phyloP scores from a whole-genome alignment of 140 eudicot genomes.

The Ambrosia hybrid region DNA sequence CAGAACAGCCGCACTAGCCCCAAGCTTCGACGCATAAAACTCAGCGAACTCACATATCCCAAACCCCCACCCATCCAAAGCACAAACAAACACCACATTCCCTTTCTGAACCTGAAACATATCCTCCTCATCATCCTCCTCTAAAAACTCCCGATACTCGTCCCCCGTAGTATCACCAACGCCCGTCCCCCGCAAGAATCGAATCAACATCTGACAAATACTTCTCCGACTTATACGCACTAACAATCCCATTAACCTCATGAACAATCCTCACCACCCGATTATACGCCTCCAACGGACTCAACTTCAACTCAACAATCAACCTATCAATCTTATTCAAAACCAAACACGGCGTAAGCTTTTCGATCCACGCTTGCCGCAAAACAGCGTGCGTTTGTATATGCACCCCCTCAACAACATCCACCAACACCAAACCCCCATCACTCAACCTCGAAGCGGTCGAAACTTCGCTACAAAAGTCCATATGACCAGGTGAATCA shows the following conservation, averaged over 20 bases:
- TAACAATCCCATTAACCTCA: conserved; percentile 84
- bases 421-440: conserved; percentile 89
- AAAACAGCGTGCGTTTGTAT: conserved; percentile 96
- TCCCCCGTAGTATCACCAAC: conserved; percentile 46
- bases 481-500: conserved; percentile 99
- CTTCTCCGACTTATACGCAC: conserved; percentile 78
- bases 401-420: conserved; percentile 96
- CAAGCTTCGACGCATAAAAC: conserved; percentile 71
- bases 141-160: conserved; percentile 52
- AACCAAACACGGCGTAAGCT: conserved; percentile 80
- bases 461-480: conserved; percentile 91
- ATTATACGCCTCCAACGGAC: conserved; percentile 86
- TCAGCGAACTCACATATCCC: conserved; percentile 69
- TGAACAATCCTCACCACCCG: conserved; percentile 75
- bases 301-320: conserved; percentile 72
- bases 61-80: conserved; percentile 98
- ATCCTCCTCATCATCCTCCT: conserved; percentile 81
- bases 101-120: conserved; percentile 95
- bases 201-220: conserved; percentile 95
- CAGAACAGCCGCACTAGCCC: conserved; percentile 55
- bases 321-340: conserved; percentile 93
- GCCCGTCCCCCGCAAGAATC: conserved; percentile 41
- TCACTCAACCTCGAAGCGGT: conserved; percentile 97
- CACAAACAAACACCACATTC: conserved; percentile 88
- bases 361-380: conserved; percentile 97